Evolutionary conservation across 192 early-diverging fungal species (phyloP).

Genomic region (Podila minutissima): DNA sequence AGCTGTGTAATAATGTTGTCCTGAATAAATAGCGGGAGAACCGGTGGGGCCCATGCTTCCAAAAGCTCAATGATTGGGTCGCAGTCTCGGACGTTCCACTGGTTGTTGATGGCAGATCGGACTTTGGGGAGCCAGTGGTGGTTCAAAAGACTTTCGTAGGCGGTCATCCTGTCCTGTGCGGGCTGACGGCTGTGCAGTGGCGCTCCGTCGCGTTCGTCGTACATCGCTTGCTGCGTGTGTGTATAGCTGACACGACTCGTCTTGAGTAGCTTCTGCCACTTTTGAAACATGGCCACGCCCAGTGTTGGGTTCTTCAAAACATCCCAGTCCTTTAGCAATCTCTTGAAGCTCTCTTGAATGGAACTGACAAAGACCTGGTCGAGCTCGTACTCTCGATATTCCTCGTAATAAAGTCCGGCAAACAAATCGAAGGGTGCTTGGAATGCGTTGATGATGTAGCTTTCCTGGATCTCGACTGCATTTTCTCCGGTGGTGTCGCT

Average conservation of each 20-base stretch:
- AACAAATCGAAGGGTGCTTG: constrained; percentile 65
- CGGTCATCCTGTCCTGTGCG: constrained; percentile 63
- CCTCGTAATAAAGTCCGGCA: constrained; percentile 61
- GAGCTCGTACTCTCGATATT: constrained; percentile 67
- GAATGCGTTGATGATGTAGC: constrained; percentile 56
- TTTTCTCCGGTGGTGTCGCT: constrained; percentile 35
- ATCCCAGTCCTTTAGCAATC: constrained; percentile 65
- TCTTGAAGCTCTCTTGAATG: constrained; percentile 47
- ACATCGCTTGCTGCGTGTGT: constrained; percentile 35
- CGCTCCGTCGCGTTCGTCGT: constrained; percentile 14
- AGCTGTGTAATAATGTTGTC: constrained; percentile 83
- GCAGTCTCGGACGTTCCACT: constrained; percentile 73
- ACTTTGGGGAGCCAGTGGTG: constrained; percentile 81
- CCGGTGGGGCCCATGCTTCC: constrained; percentile 71
- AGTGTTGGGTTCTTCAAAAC: constrained; percentile 69
- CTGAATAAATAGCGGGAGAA: constrained; percentile 78
- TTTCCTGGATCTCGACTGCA: constrained; percentile 40
- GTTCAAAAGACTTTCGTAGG: constrained; percentile 82
- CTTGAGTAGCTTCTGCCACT: constrained; percentile 69
- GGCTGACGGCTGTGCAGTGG: constrained; percentile 19
- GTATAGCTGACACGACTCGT: constrained; percentile 39
- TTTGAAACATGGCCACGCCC: constrained; percentile 58
- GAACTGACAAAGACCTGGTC: constrained; percentile 72
- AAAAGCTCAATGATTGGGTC: constrained; percentile 75
- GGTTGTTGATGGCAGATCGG: constrained; percentile 81